These are phyloP conservation scores for Penicillium sp. DNA, from an alignment of 2,329 filamentous ascomycete genomes.

Conservation along the genomic window DNA sequence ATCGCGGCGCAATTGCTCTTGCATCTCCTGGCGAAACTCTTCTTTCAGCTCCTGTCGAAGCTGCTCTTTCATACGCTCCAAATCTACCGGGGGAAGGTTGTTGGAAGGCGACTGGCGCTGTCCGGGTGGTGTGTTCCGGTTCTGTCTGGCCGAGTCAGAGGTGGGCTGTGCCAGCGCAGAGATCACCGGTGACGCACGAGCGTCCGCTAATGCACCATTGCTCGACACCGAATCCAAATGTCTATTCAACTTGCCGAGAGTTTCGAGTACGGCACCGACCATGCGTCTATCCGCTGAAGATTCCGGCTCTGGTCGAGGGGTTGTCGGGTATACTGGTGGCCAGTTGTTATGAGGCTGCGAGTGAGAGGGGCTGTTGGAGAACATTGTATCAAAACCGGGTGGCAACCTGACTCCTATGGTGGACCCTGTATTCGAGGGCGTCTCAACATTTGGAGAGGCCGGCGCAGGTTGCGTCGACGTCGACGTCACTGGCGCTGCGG, in stretches of 20 bases:
- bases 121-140: neutral
- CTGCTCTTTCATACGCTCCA: constrained; percentile 28
- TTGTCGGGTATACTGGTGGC: constrained; percentile 1
- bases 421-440: constrained; percentile 4
- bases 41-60: constrained; percentile 31
- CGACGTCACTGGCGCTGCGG: neutral
- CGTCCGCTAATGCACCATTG: constrained; percentile 4
- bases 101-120: constrained; percentile 1
- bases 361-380: constrained; percentile 19
- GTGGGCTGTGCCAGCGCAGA: constrained; percentile 20
- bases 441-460: constrained; percentile 2
- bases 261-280: constrained; percentile 32
- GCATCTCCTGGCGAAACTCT: constrained; percentile 31
- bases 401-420: constrained; percentile 22
- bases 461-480: neutral
- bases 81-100: constrained; percentile 4
- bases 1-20: constrained; percentile 28
- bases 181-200: constrained; percentile 20
- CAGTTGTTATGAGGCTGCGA: neutral
- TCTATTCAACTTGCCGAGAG: constrained; percentile 33
- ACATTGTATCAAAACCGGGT: constrained; percentile 38
- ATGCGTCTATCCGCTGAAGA: constrained; percentile 20
- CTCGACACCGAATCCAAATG: constrained; percentile 27
- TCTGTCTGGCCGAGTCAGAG: constrained; percentile 2
- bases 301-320: constrained; percentile 9